Base-by-base conservation (phyloP, 2,329 filamentous ascomycete genomes). In the Gnomoniopsis smithogilvyi region DNA sequence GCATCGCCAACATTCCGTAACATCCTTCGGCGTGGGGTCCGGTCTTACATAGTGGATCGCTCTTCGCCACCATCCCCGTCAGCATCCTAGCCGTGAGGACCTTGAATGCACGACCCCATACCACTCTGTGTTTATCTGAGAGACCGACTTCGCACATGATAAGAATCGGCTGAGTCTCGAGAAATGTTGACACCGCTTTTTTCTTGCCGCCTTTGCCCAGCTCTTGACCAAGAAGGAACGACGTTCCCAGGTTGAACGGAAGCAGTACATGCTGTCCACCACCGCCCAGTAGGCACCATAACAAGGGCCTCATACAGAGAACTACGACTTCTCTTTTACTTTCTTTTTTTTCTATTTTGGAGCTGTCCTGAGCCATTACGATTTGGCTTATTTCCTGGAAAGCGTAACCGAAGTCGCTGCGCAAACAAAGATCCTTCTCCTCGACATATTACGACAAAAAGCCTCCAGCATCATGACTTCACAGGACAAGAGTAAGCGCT, bases 11-110 rank as follows among this genome's bases (percentile, higher is more conserved):
- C 36, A 14, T 14, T 41, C 17, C 36, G 12, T 12, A 8, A 14
- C 36, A 41, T 41, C 36, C 36, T 41, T 41, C 11, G 12, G 36
- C 36, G 26, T 41, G 12, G 36, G 36, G 36, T 41, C 36, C 12
- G 15, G 12, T 14, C 36, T 3, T 15, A n/a, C 36, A n/a, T 14
- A 30, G 36, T 41, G 47, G 22, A 49, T 10, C 21, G 17, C 51
- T 54, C 51, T 54, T 38, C 51, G 38, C 51, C 51, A 47, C 51
- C 51, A 24, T 19, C 15, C 38, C 38, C 24, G 51, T 54, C 51
- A 54, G 51, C 41, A 54, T 26, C 36, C 36, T 8, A 41, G 36
- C 12, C 4, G 4, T 41, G 12, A 41, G 36, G 36, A 3, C 36
- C 36, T 12, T 41, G 12, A 14, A 6, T 30, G 26, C 26, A 4